Conservation (phyloP, 164 flowering plant genomes). For the Piper betle region DNA sequence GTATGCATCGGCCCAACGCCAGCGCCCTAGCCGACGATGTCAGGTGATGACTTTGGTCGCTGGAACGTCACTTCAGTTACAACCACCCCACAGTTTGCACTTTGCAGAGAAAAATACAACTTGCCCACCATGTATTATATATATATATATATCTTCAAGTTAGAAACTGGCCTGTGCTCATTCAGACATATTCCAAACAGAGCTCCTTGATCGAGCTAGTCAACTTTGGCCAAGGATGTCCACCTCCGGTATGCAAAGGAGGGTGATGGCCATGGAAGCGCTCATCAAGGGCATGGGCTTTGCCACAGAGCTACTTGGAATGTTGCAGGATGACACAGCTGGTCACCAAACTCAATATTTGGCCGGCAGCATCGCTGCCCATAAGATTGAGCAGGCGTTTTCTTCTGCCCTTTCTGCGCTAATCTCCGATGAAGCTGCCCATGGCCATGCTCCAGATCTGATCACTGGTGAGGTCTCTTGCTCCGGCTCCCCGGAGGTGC, state of each 20-base stretch:
- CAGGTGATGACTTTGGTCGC: neutral
- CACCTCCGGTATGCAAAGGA: neutral
- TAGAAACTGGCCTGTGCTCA: neutral
- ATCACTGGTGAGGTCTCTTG: neutral
- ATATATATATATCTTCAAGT: too few species aligned
- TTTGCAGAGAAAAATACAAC: too few species aligned
- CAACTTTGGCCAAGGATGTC: neutral
- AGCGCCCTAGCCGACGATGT: neutral
- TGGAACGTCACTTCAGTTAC: neutral
- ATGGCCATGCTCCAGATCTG: neutral
- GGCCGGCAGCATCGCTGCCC: neutral
- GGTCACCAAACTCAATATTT: neutral
- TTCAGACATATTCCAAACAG: too few species aligned
- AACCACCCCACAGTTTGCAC: too few species aligned
- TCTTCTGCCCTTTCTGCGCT: neutral
- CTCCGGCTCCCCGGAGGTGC: neutral
- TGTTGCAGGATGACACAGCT: neutral
- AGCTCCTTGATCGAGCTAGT: neutral
- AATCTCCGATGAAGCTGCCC: neutral
- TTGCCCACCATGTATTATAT: neutral
- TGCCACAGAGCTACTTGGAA: neutral
- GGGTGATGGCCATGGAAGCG: neutral
- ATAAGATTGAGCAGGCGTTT: neutral
- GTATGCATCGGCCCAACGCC: too few species aligned
- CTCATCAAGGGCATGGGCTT: neutral